Conservation (phyloP, 106 monocot genomes). For the Iris macrosiphon region DNA sequence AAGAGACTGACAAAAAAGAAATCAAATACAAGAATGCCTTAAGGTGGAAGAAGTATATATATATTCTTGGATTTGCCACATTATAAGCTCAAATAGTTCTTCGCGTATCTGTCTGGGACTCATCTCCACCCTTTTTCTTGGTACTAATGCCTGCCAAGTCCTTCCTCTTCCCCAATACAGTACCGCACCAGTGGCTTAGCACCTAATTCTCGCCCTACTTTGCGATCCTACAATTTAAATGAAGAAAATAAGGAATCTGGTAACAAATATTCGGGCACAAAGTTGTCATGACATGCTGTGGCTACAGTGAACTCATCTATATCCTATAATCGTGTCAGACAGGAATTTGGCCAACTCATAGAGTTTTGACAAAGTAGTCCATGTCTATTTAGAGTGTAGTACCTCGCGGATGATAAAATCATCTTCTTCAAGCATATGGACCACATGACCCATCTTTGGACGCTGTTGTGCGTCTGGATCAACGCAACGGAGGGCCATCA, state of each 20-base stretch:
- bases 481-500: conserved; percentile 80
- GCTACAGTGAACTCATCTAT: no score
- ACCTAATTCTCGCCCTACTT: conserved; percentile 12
- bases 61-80: no score
- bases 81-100: conserved; percentile 4
- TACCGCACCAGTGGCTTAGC: conserved; percentile 13
- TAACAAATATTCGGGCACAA: background rate
- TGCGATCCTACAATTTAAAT: conserved; percentile 21
- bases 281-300: background rate
- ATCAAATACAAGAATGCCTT: no score
- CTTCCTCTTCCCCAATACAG: conserved; percentile 7
- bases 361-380: no score
- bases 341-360: no score
- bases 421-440: conserved; percentile 86
- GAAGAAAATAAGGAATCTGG: background rate
- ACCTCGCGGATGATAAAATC: conserved; percentile 54
- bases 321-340: no score
- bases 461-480: conserved; percentile 75
- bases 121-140: conserved; percentile 16
- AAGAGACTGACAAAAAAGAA: no score
- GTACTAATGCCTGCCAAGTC: conserved; percentile 14
- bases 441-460: conserved; percentile 81
- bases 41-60: no score
- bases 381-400: background rate
- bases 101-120: background rate